A percentile compares a stretch with the other conserved stretches of the same genome.
These are phyloP conservation scores for Nicotiana otophora DNA, from an alignment of 257 asterid species.

Conservation along the genomic window DNA sequence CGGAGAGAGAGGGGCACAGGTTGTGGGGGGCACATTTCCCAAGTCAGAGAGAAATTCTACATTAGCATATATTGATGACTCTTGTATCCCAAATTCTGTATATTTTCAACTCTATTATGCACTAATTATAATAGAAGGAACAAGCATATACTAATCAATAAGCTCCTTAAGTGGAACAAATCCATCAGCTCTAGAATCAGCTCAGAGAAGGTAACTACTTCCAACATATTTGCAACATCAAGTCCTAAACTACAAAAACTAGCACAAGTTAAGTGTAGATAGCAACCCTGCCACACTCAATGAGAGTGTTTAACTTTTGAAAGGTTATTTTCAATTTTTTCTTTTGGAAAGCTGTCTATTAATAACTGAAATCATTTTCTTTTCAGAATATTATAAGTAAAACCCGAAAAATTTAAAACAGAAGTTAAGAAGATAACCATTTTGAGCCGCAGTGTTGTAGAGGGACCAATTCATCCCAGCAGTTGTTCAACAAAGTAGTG, in stretches of 20 bases:
- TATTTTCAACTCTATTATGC: background rate
- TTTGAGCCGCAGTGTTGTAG: background rate
- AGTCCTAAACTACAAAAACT: background rate
- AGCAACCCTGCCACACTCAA: background rate
- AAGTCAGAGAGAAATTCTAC: no score
- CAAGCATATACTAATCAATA: background rate
- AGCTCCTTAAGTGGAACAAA: background rate
- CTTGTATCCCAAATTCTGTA: no score
- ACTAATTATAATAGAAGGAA: background rate
- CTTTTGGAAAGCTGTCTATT: background rate
- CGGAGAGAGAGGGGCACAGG: no score
- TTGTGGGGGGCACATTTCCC: no score
- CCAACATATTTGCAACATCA: background rate
- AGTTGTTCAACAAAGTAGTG: background rate
- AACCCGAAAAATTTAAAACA: background rate
- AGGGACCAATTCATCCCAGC: background rate
- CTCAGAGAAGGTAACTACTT: background rate
- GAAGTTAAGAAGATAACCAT: background rate
- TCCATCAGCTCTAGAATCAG: slow-evolving; percentile 1
- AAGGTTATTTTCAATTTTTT: background rate
- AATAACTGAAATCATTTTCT: background rate
- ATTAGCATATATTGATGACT: no score
- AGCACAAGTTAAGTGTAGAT: background rate
- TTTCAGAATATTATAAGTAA: background rate
- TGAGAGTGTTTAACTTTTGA: background rate